Conservation (phyloP, 345 rosid species). For the Eucalyptus marginata region DNA sequence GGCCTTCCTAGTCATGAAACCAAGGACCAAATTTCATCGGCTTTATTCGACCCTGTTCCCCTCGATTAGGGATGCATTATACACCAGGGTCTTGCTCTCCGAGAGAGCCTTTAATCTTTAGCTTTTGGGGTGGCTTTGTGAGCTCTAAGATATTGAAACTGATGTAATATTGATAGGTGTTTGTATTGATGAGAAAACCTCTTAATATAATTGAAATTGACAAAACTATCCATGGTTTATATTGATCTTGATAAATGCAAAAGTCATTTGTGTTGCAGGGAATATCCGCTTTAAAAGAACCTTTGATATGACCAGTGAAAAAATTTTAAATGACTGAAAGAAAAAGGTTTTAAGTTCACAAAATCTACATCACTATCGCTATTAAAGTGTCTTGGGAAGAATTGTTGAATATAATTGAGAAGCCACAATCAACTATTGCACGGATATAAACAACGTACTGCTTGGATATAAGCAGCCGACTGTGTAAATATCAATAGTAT, state of each 20-base stretch:
- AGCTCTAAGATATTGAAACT: background rate
- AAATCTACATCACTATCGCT: too few relatives aligned
- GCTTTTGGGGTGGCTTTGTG: background rate
- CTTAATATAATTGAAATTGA: background rate
- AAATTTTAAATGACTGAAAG: too few relatives aligned
- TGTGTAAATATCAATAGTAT: background rate
- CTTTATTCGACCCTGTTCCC: too few relatives aligned
- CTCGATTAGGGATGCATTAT: too few relatives aligned
- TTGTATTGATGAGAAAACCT: background rate
- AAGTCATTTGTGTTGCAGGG: background rate
- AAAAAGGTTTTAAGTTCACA: too few relatives aligned
- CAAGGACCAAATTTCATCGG: too few relatives aligned
- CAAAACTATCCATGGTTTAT: background rate
- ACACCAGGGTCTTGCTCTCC: too few relatives aligned
- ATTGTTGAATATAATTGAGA: background rate
- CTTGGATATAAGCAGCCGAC: background rate
- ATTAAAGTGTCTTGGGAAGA: background rate
- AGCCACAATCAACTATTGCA: background rate
- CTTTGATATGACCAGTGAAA: too few relatives aligned
- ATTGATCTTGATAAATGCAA: background rate
- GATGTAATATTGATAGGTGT: background rate
- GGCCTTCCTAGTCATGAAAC: background rate
- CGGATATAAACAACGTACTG: background rate
- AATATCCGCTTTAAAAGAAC: background rate
- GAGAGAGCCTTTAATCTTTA: background rate